Percentiles rank a stretch among this genome's conserved stretches.
These are phyloP conservation scores for Imleria badia DNA, from an alignment of 768 basidiomycete genomes.

Conservation along the genomic window DNA sequence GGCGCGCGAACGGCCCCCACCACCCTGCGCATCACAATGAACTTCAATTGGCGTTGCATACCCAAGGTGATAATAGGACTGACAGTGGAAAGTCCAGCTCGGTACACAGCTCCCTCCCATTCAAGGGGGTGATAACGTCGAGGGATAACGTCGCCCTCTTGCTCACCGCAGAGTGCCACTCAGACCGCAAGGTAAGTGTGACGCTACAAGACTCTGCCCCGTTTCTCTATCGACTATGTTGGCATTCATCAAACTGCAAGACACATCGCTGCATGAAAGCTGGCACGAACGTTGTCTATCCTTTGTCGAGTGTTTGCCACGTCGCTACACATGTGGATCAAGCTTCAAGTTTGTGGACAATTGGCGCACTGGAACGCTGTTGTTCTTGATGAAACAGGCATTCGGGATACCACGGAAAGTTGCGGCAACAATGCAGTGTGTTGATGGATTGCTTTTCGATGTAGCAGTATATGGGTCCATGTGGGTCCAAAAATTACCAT, in stretches of 20 bases:
- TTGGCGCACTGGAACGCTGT: not conserved
- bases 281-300: not conserved
- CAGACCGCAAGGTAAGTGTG: not conserved
- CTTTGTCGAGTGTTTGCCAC: not conserved
- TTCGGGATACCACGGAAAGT: not conserved
- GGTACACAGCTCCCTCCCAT: not conserved
- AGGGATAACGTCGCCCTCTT: not conserved
- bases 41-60: not conserved
- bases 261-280: not conserved
- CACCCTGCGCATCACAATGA: not conserved
- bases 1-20: no score
- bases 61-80: not conserved
- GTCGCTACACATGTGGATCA: not conserved
- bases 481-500: constrained; percentile 33
- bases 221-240: not conserved
- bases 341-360: constrained; percentile 1
- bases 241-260: not conserved
- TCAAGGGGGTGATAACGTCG: no score
- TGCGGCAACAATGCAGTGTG: not conserved
- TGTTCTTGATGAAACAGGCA: not conserved
- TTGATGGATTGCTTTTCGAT: constrained; percentile 28
- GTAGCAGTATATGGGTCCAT: constrained; percentile 18
- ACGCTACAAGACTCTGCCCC: not conserved
- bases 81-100: not conserved
- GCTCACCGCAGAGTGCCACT: not conserved